Evolutionary conservation across 441 rosid genomes (phyloP), one percentile per base, ranked within the genome.

Genomic region (Croton laevigatus): DNA sequence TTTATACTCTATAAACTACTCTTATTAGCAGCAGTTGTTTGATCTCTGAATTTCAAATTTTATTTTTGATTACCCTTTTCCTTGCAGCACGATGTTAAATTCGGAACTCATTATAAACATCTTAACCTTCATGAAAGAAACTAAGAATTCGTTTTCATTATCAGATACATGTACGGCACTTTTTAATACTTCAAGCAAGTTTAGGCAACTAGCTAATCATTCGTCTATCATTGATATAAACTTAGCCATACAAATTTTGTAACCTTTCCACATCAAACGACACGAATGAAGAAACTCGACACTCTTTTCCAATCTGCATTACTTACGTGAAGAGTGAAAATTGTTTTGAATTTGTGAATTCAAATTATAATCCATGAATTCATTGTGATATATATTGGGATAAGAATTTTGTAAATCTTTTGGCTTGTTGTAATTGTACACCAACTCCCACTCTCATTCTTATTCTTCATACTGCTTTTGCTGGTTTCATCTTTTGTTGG

Each of bases 1-100:
- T 53, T 44, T 63, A 10, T 55, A 13, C 27, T 53, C 49, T 63
- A 10, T 55, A 51, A 59, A 61, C 38, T 49, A 32, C 66, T 74
- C 32, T 65, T 17, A 8, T 65, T 37, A 46, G 17, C 59, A 19
- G 13, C 32, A 27, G 32, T 27, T 27, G 32, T 36, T 36, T 23
- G 38, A 61, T 36, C 36, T 45, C 8, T 23, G 6, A 32, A 27
- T 53, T 54, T 37, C 14, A 8, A 69, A 34, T 60, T 6, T 9
- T 34, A 44, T 17, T 46, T 65, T 9, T 9, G 14, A 42, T 42
- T 51, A 52, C 9, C 40, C 19, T 32, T 57, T 60, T 48, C 49
- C 51, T 38, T 1, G 32, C 1, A 1, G 40, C 27, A 16, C 14
- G 71, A 14, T 60, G 46, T 44, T 67, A 32, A 71, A 20, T 52